Percentiles rank a stretch among this genome's conserved stretches.
Evolutionary conservation across 2,329 filamentous ascomycete species (phyloP).

Genomic region (Fusarium vanettenii): DNA sequence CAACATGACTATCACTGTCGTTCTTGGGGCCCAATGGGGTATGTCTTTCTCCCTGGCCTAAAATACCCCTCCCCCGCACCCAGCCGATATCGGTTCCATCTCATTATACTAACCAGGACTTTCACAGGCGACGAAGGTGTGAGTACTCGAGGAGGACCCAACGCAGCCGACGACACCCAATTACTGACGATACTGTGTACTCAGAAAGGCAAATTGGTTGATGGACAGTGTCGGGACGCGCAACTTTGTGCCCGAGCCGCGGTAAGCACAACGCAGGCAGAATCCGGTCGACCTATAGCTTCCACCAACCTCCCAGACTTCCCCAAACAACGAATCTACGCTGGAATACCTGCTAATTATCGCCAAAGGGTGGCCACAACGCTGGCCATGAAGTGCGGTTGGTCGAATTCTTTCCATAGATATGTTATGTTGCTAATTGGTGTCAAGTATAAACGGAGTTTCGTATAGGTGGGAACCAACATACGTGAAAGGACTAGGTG

Average conservation of each 20-base stretch:
- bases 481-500: not conserved
- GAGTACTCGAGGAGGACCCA: not conserved
- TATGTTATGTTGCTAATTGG: not conserved
- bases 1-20: not conserved
- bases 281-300: not conserved
- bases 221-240: not conserved
- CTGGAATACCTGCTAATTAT: not conserved
- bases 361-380: not conserved
- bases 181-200: not conserved
- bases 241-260: not conserved
- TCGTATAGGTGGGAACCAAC: not conserved
- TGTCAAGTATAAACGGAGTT: not conserved
- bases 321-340: not conserved
- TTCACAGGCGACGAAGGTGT: not conserved
- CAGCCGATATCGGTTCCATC: not conserved
- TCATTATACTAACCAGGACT: not conserved
- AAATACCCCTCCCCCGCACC: not conserved
- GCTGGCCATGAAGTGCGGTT: rapidly evolving
- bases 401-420: not conserved
- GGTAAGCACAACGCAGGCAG: not conserved
- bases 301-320: not conserved
- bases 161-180: not conserved
- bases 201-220: not conserved
- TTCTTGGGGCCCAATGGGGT: not conserved
- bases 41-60: not conserved